Conservation (phyloP, 1,139 yeast species). For the Yamadazyma diospyri region DNA sequence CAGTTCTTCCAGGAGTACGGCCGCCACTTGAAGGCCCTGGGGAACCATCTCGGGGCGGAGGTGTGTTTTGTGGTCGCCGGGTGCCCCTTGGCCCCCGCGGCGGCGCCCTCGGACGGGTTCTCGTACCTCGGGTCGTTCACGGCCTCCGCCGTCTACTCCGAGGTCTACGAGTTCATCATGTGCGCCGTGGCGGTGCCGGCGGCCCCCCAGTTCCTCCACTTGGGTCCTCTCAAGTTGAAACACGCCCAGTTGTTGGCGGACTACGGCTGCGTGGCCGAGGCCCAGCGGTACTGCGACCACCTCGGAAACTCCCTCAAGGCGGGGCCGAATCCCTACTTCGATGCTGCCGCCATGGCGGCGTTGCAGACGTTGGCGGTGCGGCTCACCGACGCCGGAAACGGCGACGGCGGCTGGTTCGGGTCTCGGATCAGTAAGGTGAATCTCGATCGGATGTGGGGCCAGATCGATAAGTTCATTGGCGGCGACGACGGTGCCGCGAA, state of each 20-base stretch:
- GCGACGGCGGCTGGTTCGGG: constrained; percentile 57
- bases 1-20: constrained; percentile 56
- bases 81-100: constrained; percentile 33
- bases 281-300: constrained; percentile 58
- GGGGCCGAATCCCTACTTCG: constrained; percentile 38
- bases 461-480: constrained; percentile 84
- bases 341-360: constrained; percentile 31
- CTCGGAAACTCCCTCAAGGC: constrained; percentile 45
- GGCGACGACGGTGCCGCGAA: constrained; percentile 60
- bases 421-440: constrained; percentile 69
- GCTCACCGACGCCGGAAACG: constrained; percentile 39
- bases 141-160: constrained; percentile 47
- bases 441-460: constrained; percentile 84
- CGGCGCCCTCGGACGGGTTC: constrained; percentile 20
- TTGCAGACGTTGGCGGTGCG: constrained; percentile 42
- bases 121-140: constrained; percentile 25
- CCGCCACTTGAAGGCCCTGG: constrained; percentile 40
- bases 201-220: constrained; percentile 46
- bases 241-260: constrained; percentile 69
- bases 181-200: constrained; percentile 8
- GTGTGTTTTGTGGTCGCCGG: constrained; percentile 50
- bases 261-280: constrained; percentile 50
- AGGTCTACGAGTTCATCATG: constrained; percentile 65
- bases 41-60: constrained; percentile 37
- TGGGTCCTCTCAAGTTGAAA: constrained; percentile 52